Evolutionary conservation across 768 basidiomycete genomes (phyloP), one percentile per base, ranked within the genome.

Genomic region (Lyophyllum shimeji): DNA sequence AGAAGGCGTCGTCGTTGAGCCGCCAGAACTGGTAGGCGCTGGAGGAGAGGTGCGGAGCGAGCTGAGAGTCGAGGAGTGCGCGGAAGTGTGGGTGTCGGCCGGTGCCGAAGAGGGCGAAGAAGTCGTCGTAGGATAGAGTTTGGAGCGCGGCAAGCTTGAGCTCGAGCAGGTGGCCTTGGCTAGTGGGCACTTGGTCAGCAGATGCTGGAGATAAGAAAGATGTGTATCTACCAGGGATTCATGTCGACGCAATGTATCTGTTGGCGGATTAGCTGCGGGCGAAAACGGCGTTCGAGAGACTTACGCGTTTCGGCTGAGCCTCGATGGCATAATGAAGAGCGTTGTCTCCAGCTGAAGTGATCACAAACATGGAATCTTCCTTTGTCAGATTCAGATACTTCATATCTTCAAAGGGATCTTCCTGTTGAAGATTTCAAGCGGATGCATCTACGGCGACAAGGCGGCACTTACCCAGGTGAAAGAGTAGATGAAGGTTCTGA

Each of bases 291-390:
- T 49, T 42, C 31, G 48, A 44, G 25, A 18, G 17, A 63, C 76
- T 47, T 57, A 82, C 81, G 46, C 80, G 73, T 53, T 81, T 74
- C 2, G 86, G 86, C 27, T 75, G 67, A 1, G 82, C 83, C n/a
- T 76, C 78, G 53, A 87, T 84, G 7, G 87, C 88, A 59, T 92
- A 92, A 65, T 90, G 88, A 33, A 92, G 73, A 2, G 87, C 86
- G 66, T 92, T 92, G 68, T 90, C 89, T 0, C 89, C 89, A 2
- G 87, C 90, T 49, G 83, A 85, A 1, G 89, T 90, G 62, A 92
- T 90, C 17, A 85, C 83, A 12, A 91, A 76, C 65, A 91, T 78
- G 1, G 82, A 78, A 69, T 92, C 89, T 12, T 85, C 76, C 33
- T 71, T 68, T 18, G 79, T 77, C 54, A 91, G 68, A 15, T 83